Conservation (phyloP, 345 rosid genomes). For the Toxicodendron radicans region DNA sequence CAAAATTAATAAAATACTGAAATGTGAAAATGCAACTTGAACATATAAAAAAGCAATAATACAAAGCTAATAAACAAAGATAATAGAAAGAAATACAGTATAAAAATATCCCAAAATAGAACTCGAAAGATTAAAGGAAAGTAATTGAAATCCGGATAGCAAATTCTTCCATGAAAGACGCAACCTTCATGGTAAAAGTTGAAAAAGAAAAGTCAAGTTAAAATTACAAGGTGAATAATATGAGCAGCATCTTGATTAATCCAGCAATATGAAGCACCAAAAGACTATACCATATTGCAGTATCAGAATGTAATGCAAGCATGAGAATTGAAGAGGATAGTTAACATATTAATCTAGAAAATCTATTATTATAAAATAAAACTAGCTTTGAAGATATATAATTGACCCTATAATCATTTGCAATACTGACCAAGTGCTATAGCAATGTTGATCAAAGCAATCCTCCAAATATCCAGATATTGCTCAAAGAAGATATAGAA, state of each 20-base stretch:
- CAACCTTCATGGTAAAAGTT: not conserved
- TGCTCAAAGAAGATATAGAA: constrained; percentile 96
- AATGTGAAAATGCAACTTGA: not conserved
- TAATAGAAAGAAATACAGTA: not conserved
- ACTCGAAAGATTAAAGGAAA: not conserved
- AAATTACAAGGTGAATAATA: not conserved
- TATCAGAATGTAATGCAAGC: not conserved
- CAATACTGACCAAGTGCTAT: constrained; percentile 81
- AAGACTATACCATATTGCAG: not conserved
- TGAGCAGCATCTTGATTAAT: not conserved
- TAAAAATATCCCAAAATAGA: not conserved
- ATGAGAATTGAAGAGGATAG: not conserved
- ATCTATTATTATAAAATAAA: not conserved
- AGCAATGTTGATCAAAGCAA: constrained; percentile 77
- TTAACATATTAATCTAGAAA: not conserved
- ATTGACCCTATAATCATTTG: not conserved
- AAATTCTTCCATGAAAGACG: no score
- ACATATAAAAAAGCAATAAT: not conserved
- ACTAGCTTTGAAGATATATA: constrained; percentile 1
- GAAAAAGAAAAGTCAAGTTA: not conserved
- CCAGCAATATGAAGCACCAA: not conserved
- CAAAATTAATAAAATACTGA: not conserved
- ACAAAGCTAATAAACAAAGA: not conserved
- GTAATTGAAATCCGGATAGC: not conserved
- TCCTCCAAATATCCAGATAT: constrained; percentile 87